Evolutionary conservation across 805 yeast species (phyloP), one percentile per base, ranked within the genome.

Genomic region (Geotrichum ghanense): DNA sequence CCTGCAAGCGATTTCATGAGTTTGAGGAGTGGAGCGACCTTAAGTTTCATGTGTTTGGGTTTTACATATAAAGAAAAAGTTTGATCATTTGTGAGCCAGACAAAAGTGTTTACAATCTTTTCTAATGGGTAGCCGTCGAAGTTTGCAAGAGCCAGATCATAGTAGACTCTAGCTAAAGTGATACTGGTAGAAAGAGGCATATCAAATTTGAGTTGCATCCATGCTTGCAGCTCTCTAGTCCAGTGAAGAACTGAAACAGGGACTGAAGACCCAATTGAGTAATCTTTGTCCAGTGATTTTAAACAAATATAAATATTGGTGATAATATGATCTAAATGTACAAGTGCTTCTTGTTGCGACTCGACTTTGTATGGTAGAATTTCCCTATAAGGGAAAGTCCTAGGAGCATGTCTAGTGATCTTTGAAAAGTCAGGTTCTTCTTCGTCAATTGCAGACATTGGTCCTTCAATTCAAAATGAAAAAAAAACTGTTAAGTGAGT

Each of bases 211-310:
- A 83, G 80, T 54, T 75, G 75, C 46, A 87, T 61, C 75, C 95
- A 82, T 37, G 82, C 80, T 44, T 77, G 74, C 51, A 90, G 70
- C 60, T 88, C 97, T 46, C 82, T 79, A 0, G 96, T 82, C 95
- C 96, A 89, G 49, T 82, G 84, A 45, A 81, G 73, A 5, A 87
- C 81, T 41, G 80, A 74, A 4, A 83, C 78, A 4, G 85, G 81
- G 0, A 92, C 65, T 12, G 69, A 60, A 3, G 63, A 61, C 1
- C 83, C 72, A 20, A 86, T 67, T 5, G 74, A 67, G 1, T 95
- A 90, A 56, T 78, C 81, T 14, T 87, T 67, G 59, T 87, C 95
- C 51, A 81, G 67, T 2, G 92, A 75, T 48, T 76, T 72, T 42
- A 85, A 73, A 7, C 96, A 87, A 47, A 85, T 76, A 60, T 84